Percentiles rank a stretch among this genome's conserved stretches.
Conservation (phyloP, 2,329 filamentous ascomycete species). For the Meredithiella fracta region DNA sequence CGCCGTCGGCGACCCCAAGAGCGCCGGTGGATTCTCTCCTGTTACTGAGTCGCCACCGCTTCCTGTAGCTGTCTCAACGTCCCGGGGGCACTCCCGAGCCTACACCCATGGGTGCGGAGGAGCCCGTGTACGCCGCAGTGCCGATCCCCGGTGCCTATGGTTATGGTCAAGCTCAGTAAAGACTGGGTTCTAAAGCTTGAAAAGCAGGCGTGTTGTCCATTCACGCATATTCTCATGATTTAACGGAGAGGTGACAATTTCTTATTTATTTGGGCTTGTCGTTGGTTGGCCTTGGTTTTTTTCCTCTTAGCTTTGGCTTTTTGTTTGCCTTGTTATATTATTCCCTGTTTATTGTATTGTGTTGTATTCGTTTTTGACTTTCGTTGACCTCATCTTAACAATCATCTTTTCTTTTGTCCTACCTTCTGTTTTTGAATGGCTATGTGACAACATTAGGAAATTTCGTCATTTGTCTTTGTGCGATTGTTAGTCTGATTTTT, state of each 20-base stretch:
- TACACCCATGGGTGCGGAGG: conserved; percentile 55
- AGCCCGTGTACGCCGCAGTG: conserved; percentile 70
- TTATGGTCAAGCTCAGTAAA: conserved; percentile 4
- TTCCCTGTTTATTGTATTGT: neutral
- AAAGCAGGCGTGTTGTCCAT: neutral
- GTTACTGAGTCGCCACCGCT: conserved; percentile 22
- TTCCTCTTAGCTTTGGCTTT: neutral
- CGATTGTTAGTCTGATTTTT: neutral
- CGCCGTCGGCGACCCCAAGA: conserved; percentile 59
- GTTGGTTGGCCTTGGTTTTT: neutral
- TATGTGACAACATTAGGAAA: conserved; percentile 5
- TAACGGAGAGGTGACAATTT: neutral
- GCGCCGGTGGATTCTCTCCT: conserved; percentile 41
- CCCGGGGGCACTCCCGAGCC: neutral
- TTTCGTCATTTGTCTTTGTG: neutral
- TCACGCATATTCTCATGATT: neutral
- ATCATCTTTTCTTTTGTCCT: conserved; percentile 2
- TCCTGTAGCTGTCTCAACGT: conserved; percentile 12
- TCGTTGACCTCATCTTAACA: conserved; percentile 3
- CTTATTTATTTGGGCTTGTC: neutral
- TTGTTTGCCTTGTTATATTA: neutral
- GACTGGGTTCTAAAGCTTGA: neutral
- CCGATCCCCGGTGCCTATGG: conserved; percentile 76
- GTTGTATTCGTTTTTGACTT: conserved; percentile 1
- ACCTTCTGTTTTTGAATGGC: neutral